These are phyloP conservation scores for Iris pallida DNA, from an alignment of 116 monocot species.

Conservation along the genomic window DNA sequence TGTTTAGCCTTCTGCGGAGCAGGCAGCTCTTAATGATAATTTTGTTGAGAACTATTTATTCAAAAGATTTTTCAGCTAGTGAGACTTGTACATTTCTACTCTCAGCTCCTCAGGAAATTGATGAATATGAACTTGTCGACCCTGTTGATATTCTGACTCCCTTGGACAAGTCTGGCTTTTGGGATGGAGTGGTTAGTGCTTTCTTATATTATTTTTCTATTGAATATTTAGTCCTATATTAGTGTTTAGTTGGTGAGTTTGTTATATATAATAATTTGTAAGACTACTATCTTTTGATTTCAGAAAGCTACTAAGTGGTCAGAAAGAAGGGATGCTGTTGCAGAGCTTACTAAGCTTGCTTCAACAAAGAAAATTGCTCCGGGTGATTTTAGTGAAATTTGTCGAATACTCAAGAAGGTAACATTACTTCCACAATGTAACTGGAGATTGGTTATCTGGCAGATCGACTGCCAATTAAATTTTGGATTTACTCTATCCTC, in stretches of 20 bases:
- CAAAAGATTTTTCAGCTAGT: too few relatives aligned
- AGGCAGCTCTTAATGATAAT: too few relatives aligned
- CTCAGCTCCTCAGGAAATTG: conserved; percentile 79
- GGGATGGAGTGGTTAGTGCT: conserved; percentile 96
- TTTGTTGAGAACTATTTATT: neutral
- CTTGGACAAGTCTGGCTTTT: conserved; percentile 95
- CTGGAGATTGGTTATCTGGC: neutral
- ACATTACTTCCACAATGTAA: neutral
- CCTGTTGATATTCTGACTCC: conserved; percentile 96
- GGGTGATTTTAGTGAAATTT: conserved; percentile 94
- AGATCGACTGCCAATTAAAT: neutral
- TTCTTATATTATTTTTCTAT: neutral
- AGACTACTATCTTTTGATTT: conserved; percentile 11
- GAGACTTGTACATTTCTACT: conserved; percentile 7
- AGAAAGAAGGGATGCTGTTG: conserved; percentile 98
- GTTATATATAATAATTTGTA: conserved; percentile 1
- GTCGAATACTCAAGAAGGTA: conserved; percentile 93
- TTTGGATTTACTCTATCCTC: neutral
- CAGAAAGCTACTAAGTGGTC: conserved; percentile 99
- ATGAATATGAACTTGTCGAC: conserved; percentile 99
- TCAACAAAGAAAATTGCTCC: conserved; percentile 90
- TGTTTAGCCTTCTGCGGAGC: too few relatives aligned
- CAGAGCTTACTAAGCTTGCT: conserved; percentile 88
- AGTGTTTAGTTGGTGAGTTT: neutral
- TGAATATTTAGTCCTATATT: conserved; percentile 4